A percentile compares a stretch with the other conserved stretches of the same genome.
Evolutionary conservation across 2,329 filamentous ascomycete genomes (phyloP).

Genomic region (Karstenula rhodostoma): DNA sequence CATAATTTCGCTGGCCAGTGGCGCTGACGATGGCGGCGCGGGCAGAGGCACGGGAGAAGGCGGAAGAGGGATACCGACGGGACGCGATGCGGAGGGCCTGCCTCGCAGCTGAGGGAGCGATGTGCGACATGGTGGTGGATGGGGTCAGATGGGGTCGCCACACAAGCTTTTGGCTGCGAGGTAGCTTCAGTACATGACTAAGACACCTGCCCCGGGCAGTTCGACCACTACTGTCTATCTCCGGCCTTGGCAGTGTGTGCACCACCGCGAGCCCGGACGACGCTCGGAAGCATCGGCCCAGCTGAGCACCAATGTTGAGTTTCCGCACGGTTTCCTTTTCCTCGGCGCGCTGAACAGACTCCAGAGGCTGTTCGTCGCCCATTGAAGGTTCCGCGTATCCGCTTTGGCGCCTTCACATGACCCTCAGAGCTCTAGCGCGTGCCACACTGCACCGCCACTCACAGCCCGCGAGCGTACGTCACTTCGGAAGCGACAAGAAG

Average conservation of each 20-base stretch:
- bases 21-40: constrained; percentile 50
- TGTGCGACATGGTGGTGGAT: constrained; percentile 52
- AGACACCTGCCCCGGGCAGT: constrained; percentile 1
- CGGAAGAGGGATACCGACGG: constrained; percentile 56
- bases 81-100: constrained; percentile 72
- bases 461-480: constrained; percentile 28
- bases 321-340: background rate
- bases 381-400: constrained; percentile 9
- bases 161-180: constrained; percentile 12
- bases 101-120: constrained; percentile 73
- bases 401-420: constrained; percentile 7
- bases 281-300: constrained; percentile 10
- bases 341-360: background rate
- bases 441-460: constrained; percentile 35
- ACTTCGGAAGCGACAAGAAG: constrained; percentile 33
- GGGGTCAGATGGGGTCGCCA: constrained; percentile 17
- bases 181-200: constrained; percentile 8
- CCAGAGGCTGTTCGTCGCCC: background rate
- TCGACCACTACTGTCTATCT: no score
- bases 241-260: constrained; percentile 18
- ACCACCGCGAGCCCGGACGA: constrained; percentile 16
- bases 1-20: constrained; percentile 71
- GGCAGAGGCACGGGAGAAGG: constrained; percentile 51
- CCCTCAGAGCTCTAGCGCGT: constrained; percentile 14
- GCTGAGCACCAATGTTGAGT: background rate